Conservation (phyloP, 208 protist species). For the Leishmania arabica region DNA sequence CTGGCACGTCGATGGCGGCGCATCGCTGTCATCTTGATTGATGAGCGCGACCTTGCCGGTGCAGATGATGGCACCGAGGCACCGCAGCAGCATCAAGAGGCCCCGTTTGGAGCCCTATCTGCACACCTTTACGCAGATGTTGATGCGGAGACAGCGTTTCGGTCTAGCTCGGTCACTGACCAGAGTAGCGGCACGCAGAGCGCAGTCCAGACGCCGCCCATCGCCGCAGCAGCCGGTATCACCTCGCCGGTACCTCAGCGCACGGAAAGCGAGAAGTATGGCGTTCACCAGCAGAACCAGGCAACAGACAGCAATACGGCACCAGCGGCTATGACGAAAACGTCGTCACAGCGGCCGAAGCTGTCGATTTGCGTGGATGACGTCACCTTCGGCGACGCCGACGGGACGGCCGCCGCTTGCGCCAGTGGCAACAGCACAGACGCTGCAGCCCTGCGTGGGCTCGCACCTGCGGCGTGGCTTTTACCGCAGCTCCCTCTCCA, state of each 20-base stretch:
- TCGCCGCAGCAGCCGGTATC: conserved; percentile 2
- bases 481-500: conserved; percentile 11
- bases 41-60: conserved; percentile 17
- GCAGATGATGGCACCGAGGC: neutral
- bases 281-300: neutral
- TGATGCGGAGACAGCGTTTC: neutral
- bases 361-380: conserved; percentile 20
- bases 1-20: conserved; percentile 23
- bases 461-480: conserved; percentile 12
- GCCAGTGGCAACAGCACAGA: neutral
- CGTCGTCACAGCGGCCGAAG: neutral
- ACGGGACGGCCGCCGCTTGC: neutral
- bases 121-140: neutral
- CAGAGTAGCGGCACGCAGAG: neutral
- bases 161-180: neutral
- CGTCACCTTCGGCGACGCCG: neutral
- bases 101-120: neutral
- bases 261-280: neutral
- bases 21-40: conserved; percentile 28
- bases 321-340: neutral
- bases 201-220: neutral
- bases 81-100: neutral
- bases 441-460: neutral
- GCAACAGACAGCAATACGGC: neutral
- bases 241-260: neutral